These are phyloP conservation scores for Dictyostelium intermedium DNA, from an alignment of 78 protist species.

Conservation along the genomic window DNA sequence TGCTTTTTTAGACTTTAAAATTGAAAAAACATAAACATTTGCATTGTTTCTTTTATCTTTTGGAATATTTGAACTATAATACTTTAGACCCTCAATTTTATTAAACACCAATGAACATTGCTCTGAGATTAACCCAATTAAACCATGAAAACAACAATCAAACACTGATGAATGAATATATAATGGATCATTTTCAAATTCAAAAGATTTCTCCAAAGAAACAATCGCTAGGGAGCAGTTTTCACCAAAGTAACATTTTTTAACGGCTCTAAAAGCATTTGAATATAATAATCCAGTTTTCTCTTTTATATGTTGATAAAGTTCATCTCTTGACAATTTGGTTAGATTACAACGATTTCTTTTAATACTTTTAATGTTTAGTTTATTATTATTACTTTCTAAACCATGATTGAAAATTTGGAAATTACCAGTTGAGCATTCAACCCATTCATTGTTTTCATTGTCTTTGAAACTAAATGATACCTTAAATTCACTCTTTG, in stretches of 20 bases:
- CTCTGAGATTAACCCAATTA: not conserved
- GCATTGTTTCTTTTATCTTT: not conserved
- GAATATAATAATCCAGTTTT: not conserved
- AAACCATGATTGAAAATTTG: not conserved
- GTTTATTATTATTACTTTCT: not conserved
- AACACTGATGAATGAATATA: no score
- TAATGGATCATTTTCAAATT: not conserved
- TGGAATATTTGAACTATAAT: not conserved
- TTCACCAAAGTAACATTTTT: not conserved
- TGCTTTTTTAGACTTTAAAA: not conserved
- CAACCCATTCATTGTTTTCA: not conserved
- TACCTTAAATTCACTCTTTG: not conserved
- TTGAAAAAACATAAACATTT: not conserved
- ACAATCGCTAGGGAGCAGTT: not conserved
- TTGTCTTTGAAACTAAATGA: not conserved
- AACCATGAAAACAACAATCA: slow-evolving; percentile 30
- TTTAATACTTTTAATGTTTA: not conserved
- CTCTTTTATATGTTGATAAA: not conserved
- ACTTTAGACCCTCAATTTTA: not conserved
- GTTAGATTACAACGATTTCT: not conserved
- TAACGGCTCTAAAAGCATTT: not conserved
- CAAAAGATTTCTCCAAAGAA: no score
- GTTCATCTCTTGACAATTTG: not conserved
- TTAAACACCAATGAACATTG: slow-evolving; percentile 22
- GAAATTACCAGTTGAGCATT: not conserved